These are phyloP conservation scores for Xylaria sp. DNA, from an alignment of 2,329 filamentous ascomycete genomes.

Conservation along the genomic window DNA sequence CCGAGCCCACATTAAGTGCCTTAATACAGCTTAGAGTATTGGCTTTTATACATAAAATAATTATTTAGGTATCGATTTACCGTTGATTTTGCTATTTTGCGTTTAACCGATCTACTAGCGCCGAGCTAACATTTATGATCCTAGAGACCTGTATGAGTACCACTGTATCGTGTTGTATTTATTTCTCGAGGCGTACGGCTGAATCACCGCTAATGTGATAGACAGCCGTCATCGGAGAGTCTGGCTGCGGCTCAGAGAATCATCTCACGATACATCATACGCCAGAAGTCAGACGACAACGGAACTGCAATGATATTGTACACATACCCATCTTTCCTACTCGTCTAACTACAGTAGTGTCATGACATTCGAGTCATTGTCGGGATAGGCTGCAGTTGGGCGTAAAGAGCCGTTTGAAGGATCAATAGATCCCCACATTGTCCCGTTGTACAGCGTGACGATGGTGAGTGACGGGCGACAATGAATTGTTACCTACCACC, in stretches of 20 bases:
- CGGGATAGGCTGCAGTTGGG: slow-evolving; percentile 25
- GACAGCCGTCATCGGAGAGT: slow-evolving; percentile 6
- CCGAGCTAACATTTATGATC: too few species aligned
- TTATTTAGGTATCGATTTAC: too few species aligned
- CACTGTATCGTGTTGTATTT: slow-evolving; percentile 25
- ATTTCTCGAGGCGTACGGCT: slow-evolving; percentile 13
- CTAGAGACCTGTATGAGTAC: too few species aligned
- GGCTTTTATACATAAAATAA: too few species aligned
- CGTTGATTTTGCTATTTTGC: too few species aligned
- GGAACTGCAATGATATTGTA: slow-evolving; percentile 10
- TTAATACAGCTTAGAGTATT: too few species aligned
- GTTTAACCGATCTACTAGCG: too few species aligned
- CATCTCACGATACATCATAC: slow-evolving; percentile 18
- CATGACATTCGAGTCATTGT: slow-evolving; percentile 27
- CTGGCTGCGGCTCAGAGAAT: background rate
- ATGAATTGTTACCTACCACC: slow-evolving; percentile 18
- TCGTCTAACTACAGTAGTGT: background rate
- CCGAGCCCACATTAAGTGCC: too few species aligned
- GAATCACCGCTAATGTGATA: background rate
- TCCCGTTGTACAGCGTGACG: slow-evolving; percentile 17
- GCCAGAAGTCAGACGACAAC: slow-evolving; percentile 14
- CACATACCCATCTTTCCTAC: slow-evolving; percentile 1
- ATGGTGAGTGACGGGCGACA: slow-evolving; percentile 18
- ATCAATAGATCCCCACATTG: slow-evolving; percentile 29
- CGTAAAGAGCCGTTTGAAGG: slow-evolving; percentile 21